Conservation (phyloP, 306 rosid species). For the Crotalaria pallida region DNA sequence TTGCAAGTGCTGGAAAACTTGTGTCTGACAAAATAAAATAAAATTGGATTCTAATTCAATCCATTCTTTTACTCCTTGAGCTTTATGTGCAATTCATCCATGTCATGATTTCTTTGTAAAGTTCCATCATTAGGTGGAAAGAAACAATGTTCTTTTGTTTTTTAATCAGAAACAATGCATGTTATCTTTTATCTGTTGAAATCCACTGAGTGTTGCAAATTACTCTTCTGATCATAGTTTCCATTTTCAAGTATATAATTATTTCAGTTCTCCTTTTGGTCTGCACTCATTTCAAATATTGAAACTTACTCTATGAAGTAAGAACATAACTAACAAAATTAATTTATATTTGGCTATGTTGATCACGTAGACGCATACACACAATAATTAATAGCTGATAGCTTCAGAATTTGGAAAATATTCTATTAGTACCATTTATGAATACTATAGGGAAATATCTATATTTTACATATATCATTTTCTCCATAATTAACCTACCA, state of each 20-base stretch:
- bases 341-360: slow-evolving; percentile 8
- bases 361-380: slow-evolving; percentile 27
- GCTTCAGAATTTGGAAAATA: slow-evolving; percentile 15
- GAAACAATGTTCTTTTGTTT: not conserved
- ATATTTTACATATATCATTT: slow-evolving; percentile 26
- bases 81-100: slow-evolving; percentile 27
- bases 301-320: not conserved
- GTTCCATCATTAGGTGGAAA: slow-evolving; percentile 44
- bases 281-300: slow-evolving; percentile 1
- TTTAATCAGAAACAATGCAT: slow-evolving; percentile 10
- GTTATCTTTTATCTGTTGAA: slow-evolving; percentile 14
- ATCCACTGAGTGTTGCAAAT: not conserved
- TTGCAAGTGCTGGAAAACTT: slow-evolving; percentile 27
- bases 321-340: not conserved
- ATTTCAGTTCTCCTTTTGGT: slow-evolving; percentile 13
- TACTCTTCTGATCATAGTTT: slow-evolving; percentile 8
- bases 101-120: slow-evolving; percentile 37
- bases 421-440: slow-evolving; percentile 19
- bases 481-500: slow-evolving; percentile 27
- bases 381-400: not conserved
- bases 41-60: slow-evolving; percentile 13
- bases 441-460: slow-evolving; percentile 21
- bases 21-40: slow-evolving; percentile 21
- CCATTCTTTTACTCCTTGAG: slow-evolving; percentile 27
- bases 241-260: slow-evolving; percentile 11